Evolutionary conservation across 108 stramenopile genomes (phyloP).

Genomic region (Stephanodiscus minutulus): DNA sequence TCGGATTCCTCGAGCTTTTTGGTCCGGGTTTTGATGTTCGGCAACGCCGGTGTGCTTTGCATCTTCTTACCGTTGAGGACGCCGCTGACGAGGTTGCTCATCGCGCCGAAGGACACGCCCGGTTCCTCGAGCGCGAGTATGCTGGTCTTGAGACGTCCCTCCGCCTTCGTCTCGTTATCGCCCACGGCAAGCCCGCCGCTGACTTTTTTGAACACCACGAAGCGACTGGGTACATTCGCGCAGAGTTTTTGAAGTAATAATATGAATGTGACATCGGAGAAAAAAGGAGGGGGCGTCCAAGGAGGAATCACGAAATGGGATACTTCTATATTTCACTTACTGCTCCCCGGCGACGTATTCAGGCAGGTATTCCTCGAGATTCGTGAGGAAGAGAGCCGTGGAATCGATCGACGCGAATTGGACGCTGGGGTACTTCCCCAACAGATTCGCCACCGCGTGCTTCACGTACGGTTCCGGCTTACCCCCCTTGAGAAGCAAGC

Average conservation of each 20-base stretch:
- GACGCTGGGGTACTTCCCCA: constrained; percentile 73
- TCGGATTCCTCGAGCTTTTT: constrained; percentile 83
- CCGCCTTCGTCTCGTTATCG: constrained; percentile 48
- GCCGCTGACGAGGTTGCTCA: constrained; percentile 66
- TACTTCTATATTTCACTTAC: neutral
- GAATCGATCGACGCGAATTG: constrained; percentile 82
- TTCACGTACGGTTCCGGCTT: constrained; percentile 77
- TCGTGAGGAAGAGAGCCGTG: constrained; percentile 67
- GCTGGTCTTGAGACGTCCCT: constrained; percentile 72
- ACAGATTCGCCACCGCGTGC: constrained; percentile 75
- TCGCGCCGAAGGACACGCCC: constrained; percentile 62
- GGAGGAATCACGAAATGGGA: neutral
- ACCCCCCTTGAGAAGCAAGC: constrained; percentile 74
- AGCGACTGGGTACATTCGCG: constrained; percentile 37
- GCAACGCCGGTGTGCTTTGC: constrained; percentile 61
- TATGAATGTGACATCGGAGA: neutral
- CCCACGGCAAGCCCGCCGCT: constrained; percentile 53
- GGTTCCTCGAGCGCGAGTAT: constrained; percentile 54
- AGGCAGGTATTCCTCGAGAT: constrained; percentile 76
- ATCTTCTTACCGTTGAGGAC: constrained; percentile 50
- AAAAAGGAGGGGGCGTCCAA: neutral
- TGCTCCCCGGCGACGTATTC: constrained; percentile 74
- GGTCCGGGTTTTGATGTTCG: constrained; percentile 80
- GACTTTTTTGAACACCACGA: constrained; percentile 84
- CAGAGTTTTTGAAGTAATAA: neutral